Evolutionary conservation across 2,329 filamentous ascomycete species (phyloP).

Genomic region (Verticillium tricorpus): DNA sequence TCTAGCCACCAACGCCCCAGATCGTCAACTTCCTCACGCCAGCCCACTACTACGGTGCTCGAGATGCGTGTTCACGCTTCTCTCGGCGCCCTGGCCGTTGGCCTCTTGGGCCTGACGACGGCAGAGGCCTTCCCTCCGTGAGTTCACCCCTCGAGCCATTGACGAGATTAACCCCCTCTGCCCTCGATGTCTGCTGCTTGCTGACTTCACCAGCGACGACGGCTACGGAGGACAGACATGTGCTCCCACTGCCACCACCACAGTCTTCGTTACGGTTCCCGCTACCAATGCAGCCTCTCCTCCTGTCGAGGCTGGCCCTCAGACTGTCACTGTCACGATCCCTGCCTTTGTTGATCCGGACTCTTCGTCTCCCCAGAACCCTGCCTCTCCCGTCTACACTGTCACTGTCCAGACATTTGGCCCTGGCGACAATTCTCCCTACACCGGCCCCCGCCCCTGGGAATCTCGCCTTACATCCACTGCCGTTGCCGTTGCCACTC

Average conservation of each 20-base stretch:
- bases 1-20: neutral
- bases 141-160: slow-evolving; percentile 11
- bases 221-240: slow-evolving; percentile 22
- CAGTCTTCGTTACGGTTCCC: slow-evolving; percentile 44
- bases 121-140: slow-evolving; percentile 30
- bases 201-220: slow-evolving; percentile 5
- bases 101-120: slow-evolving; percentile 24
- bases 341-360: slow-evolving; percentile 6
- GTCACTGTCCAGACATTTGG: slow-evolving; percentile 12
- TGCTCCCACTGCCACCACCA: slow-evolving; percentile 32
- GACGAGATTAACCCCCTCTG: neutral
- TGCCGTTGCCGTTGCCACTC: slow-evolving; percentile 1
- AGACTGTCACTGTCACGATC: slow-evolving; percentile 8
- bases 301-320: slow-evolving; percentile 3
- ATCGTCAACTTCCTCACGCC: neutral
- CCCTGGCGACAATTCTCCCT: slow-evolving; percentile 14
- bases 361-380: slow-evolving; percentile 10
- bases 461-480: slow-evolving; percentile 5
- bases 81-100: slow-evolving; percentile 30
- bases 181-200: neutral
- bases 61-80: slow-evolving; percentile 34
- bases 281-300: slow-evolving; percentile 20
- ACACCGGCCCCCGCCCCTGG: slow-evolving; percentile 12
- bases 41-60: slow-evolving; percentile 1
- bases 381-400: slow-evolving; percentile 12